Evolutionary conservation across 257 asterid species (phyloP).

Genomic region (Anisodus tanguticus): DNA sequence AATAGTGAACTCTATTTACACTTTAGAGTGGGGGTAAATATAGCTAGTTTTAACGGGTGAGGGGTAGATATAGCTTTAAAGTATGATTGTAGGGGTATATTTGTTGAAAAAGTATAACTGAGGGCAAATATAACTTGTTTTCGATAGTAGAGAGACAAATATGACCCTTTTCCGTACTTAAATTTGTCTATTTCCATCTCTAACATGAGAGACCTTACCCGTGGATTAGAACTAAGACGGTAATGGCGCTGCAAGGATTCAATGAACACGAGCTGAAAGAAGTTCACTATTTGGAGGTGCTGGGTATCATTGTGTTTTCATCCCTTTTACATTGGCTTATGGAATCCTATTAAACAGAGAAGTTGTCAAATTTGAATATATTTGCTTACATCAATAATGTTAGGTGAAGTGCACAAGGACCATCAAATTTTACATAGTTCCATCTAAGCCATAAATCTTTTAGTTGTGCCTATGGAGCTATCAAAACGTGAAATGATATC

Average conservation of each 20-base stretch:
- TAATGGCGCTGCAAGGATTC: not conserved
- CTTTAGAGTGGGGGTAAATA: no score
- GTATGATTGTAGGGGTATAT: no score
- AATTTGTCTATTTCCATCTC: not conserved
- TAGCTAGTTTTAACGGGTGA: no score
- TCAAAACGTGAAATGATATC: constrained; percentile 14
- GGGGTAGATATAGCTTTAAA: no score
- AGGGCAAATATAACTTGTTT: no score
- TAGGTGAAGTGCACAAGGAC: constrained; percentile 15
- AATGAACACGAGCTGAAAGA: not conserved
- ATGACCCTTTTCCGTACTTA: not conserved
- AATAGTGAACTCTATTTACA: no score
- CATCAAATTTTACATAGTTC: not conserved
- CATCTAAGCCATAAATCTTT: not conserved
- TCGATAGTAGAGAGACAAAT: no score
- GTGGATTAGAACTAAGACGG: not conserved
- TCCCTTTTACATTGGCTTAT: not conserved
- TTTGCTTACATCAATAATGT: not conserved
- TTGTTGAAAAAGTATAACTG: no score
- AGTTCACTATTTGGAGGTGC: not conserved
- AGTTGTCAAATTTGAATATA: not conserved
- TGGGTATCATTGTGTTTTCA: not conserved
- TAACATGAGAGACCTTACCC: not conserved
- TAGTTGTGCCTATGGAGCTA: not conserved
- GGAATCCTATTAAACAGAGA: not conserved